These are phyloP conservation scores for Conticribra guillardii DNA, from an alignment of 108 stramenopile species.

Conservation along the genomic window DNA sequence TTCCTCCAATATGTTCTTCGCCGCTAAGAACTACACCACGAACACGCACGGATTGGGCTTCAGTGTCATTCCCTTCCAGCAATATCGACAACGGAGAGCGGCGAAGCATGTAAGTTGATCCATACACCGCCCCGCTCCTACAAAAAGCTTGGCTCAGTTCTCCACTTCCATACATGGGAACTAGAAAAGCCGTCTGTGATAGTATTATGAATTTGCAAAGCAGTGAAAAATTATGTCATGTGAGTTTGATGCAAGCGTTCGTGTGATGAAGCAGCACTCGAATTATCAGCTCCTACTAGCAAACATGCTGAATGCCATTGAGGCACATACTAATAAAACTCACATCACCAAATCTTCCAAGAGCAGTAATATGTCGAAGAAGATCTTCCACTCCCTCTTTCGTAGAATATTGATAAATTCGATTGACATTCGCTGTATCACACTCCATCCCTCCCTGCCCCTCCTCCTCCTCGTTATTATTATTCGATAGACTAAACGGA, in stretches of 20 bases:
- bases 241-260: too few species aligned
- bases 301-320: not conserved
- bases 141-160: slow-evolving; percentile 87
- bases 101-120: slow-evolving; percentile 81
- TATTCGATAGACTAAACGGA: slow-evolving; percentile 20
- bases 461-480: not conserved
- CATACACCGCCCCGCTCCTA: slow-evolving; percentile 84
- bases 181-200: slow-evolving; percentile 66
- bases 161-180: slow-evolving; percentile 82
- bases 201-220: too few species aligned
- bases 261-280: not conserved
- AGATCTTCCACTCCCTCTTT: slow-evolving; percentile 63
- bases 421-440: slow-evolving; percentile 7
- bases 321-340: not conserved
- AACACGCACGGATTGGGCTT: not conserved
- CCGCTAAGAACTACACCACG: slow-evolving; percentile 29
- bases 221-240: too few species aligned
- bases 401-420: slow-evolving; percentile 27
- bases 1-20: slow-evolving; percentile 25
- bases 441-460: not conserved
- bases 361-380: slow-evolving; percentile 65
- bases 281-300: not conserved
- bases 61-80: slow-evolving; percentile 13
- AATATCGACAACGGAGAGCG: slow-evolving; percentile 44
- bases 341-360: slow-evolving; percentile 74